Evolutionary conservation across 2,329 filamentous ascomycete genomes (phyloP).

Genomic region (Fusarium torulosum): DNA sequence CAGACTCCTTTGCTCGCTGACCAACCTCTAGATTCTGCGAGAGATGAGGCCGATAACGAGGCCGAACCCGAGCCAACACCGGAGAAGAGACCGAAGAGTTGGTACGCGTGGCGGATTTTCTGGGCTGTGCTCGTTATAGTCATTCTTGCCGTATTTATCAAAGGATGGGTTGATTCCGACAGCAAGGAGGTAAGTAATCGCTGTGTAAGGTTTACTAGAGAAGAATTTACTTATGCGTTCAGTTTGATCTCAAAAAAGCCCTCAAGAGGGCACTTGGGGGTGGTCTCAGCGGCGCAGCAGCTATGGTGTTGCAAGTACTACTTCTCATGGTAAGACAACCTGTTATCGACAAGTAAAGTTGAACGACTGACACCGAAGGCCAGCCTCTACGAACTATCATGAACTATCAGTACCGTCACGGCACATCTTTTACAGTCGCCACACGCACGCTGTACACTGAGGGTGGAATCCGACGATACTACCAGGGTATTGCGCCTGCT

Average conservation of each 20-base stretch:
- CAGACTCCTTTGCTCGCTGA: slow-evolving; percentile 22
- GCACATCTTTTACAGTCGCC: slow-evolving; percentile 56
- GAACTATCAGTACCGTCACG: slow-evolving; percentile 65
- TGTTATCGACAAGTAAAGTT: accelerated
- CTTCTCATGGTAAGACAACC: slow-evolving; percentile 57
- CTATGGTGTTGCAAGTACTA: slow-evolving; percentile 62
- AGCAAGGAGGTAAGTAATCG: slow-evolving; percentile 17
- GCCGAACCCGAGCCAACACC: slow-evolving; percentile 3
- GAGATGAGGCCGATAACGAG: not conserved
- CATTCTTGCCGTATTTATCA: slow-evolving; percentile 10
- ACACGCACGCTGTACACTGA: slow-evolving; percentile 57
- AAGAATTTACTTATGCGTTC: not conserved
- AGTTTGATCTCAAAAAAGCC: slow-evolving; percentile 61
- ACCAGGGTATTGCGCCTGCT: slow-evolving; percentile 60
- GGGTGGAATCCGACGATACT: slow-evolving; percentile 59
- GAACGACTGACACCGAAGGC: accelerated
- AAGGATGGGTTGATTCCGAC: slow-evolving; percentile 29
- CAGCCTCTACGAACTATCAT: slow-evolving; percentile 63
- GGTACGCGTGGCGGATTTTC: slow-evolving; percentile 28
- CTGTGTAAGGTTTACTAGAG: accelerated
- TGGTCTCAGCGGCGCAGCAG: slow-evolving; percentile 61
- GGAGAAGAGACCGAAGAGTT: slow-evolving; percentile 11
- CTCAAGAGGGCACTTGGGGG: slow-evolving; percentile 60
- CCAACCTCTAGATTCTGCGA: not conserved
- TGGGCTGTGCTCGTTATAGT: slow-evolving; percentile 8